Conservation (phyloP, 192 early-diverging fungal genomes). For the Coemansia sp. region DNA sequence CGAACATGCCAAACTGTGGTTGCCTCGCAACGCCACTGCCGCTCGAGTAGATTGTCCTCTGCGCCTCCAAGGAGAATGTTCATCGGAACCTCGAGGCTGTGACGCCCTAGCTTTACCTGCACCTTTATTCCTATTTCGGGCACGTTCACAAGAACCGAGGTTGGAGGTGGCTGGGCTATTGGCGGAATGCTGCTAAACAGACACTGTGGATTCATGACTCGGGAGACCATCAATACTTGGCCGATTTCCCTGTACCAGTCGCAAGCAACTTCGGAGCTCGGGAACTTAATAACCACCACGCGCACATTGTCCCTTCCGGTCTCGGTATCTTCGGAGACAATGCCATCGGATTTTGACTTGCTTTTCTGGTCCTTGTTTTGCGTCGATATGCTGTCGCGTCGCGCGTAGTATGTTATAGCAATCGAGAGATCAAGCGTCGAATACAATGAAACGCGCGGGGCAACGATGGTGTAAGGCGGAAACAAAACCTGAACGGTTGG, state of each 20-base stretch:
- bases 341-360: slow-evolving; percentile 13
- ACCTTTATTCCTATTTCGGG: slow-evolving; percentile 55
- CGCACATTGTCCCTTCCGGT: slow-evolving; percentile 16
- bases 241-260: slow-evolving; percentile 50
- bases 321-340: slow-evolving; percentile 17
- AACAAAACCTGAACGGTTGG: slow-evolving; percentile 30
- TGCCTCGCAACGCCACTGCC: slow-evolving; percentile 40
- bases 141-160: slow-evolving; percentile 29
- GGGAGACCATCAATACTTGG: slow-evolving; percentile 27
- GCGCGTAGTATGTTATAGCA: slow-evolving; percentile 42
- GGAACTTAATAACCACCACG: slow-evolving; percentile 42
- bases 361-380: slow-evolving; percentile 9
- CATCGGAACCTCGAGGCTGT: slow-evolving; percentile 18
- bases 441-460: slow-evolving; percentile 51
- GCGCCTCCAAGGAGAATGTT: slow-evolving; percentile 18
- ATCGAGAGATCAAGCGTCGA: slow-evolving; percentile 53
- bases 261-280: slow-evolving; percentile 39
- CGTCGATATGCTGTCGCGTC: background rate
- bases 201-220: slow-evolving; percentile 22
- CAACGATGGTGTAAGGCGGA: slow-evolving; percentile 24
- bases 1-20: slow-evolving; percentile 48
- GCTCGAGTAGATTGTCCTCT: slow-evolving; percentile 27
- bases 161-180: slow-evolving; percentile 27
- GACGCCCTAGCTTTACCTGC: slow-evolving; percentile 34
- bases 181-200: slow-evolving; percentile 23